These are phyloP conservation scores for Boletus edulis DNA, from an alignment of 768 basidiomycete genomes.

Conservation along the genomic window DNA sequence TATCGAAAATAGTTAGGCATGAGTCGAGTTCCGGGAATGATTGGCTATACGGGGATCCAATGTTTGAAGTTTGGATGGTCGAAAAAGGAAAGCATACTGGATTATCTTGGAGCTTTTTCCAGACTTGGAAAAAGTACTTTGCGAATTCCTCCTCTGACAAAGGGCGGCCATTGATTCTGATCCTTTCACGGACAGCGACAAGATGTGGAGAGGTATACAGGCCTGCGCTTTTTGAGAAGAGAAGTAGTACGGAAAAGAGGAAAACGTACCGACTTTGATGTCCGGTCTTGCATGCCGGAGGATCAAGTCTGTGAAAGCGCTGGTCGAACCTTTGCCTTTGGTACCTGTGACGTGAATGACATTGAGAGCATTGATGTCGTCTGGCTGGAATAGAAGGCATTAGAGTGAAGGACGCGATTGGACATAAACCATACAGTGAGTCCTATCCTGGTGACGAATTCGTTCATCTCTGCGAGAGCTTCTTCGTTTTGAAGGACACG, in stretches of 20 bases:
- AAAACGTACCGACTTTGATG: slow-evolving; percentile 74
- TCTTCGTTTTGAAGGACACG: slow-evolving; percentile 51
- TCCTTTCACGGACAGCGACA: slow-evolving; percentile 92
- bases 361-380: slow-evolving; percentile 83
- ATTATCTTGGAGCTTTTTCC: slow-evolving; percentile 78
- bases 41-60: slow-evolving; percentile 39
- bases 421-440: slow-evolving; percentile 59
- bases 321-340: slow-evolving; percentile 97
- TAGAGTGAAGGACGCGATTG: slow-evolving; percentile 5
- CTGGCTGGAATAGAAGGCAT: slow-evolving; percentile 47
- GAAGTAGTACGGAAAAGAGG: not conserved
- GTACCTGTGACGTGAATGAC: slow-evolving; percentile 97
- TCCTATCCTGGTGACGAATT: slow-evolving; percentile 84
- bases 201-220: slow-evolving; percentile 97
- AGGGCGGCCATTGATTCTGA: slow-evolving; percentile 88
- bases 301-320: slow-evolving; percentile 88
- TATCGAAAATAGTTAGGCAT: slow-evolving; percentile 96
- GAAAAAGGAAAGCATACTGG: slow-evolving; percentile 40
- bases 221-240: slow-evolving; percentile 43
- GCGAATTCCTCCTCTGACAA: slow-evolving; percentile 87
- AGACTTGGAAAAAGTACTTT: slow-evolving; percentile 93
- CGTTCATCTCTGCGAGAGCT: slow-evolving; percentile 86
- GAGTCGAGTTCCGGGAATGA: slow-evolving; percentile 45
- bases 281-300: slow-evolving; percentile 69
- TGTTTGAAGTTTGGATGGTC: not conserved